Percentiles rank a stretch among this genome's conserved stretches.
phyloP scores from a whole-genome alignment of 164 flowering plant species.

The Piper longum region DNA sequence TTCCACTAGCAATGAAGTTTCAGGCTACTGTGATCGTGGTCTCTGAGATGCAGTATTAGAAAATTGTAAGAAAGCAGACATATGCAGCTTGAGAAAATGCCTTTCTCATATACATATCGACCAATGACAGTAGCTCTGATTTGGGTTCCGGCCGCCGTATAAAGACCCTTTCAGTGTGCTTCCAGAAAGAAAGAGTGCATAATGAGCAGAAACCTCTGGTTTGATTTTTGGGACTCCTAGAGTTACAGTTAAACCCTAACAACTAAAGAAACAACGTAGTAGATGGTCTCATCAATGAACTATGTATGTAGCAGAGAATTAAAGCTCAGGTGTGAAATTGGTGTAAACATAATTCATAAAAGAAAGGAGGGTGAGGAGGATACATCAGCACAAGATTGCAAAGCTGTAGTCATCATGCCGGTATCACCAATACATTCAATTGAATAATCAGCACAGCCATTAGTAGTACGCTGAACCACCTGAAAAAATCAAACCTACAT shows the following conservation, averaged over 20 bases:
- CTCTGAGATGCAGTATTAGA: not conserved
- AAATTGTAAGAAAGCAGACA: not conserved
- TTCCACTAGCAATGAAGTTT: not conserved
- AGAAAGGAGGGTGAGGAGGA: constrained; percentile 4
- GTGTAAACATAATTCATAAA: not conserved
- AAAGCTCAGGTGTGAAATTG: not conserved
- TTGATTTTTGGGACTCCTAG: constrained; percentile 92
- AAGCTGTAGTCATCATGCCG: constrained; percentile 57
- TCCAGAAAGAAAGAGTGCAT: constrained; percentile 59
- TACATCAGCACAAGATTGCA: constrained; percentile 89
- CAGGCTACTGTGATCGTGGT: not conserved
- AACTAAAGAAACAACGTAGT: constrained; percentile 23
- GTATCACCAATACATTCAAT: constrained; percentile 95
- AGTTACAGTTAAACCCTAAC: constrained; percentile 90
- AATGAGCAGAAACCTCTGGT: constrained; percentile 77
- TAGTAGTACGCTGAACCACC: constrained; percentile 65
- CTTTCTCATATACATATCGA: constrained; percentile 68
- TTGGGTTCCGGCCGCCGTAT: constrained; percentile 96
- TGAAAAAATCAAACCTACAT: constrained; percentile 12
- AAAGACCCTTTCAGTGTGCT: constrained; percentile 76
- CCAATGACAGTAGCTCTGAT: constrained; percentile 68
- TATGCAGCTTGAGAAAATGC: constrained; percentile 15
- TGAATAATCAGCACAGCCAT: constrained; percentile 90
- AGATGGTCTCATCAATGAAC: not conserved
- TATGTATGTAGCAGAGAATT: not conserved